A percentile compares a stretch with the other conserved stretches of the same genome.
These are phyloP conservation scores for Monosporascus sp. DNA, from an alignment of 2,329 filamentous ascomycete species.

Conservation along the genomic window DNA sequence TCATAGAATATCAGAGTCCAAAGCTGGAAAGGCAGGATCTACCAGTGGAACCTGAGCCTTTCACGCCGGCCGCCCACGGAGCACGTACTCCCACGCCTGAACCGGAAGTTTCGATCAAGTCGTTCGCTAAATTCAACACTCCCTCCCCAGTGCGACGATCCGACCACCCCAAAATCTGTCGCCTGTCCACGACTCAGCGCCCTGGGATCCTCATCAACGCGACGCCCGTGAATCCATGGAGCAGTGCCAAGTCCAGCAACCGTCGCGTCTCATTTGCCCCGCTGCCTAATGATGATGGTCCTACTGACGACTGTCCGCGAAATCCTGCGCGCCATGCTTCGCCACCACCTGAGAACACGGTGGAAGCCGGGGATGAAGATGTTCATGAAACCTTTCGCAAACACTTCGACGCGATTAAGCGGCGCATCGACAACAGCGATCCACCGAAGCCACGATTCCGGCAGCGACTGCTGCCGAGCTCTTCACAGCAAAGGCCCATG, in stretches of 20 bases:
- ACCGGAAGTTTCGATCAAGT: slow-evolving; percentile 42
- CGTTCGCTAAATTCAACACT: slow-evolving; percentile 48
- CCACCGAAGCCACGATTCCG: slow-evolving; percentile 11
- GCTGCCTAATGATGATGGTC: slow-evolving; percentile 20
- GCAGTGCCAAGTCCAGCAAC: slow-evolving; percentile 8
- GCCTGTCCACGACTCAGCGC: slow-evolving; percentile 4
- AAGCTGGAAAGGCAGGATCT: too few relatives aligned
- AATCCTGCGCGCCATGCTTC: slow-evolving; percentile 26
- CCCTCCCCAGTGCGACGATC: slow-evolving; percentile 37
- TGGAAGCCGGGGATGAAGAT: slow-evolving; percentile 26
- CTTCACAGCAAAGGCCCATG: slow-evolving; percentile 33
- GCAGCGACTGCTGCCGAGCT: slow-evolving; percentile 34
- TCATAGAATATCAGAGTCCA: too few relatives aligned
- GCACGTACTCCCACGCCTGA: slow-evolving; percentile 36
- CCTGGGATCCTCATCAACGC: slow-evolving; percentile 17
- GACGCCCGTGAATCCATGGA: slow-evolving; percentile 9
- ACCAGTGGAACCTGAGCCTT: too few relatives aligned
- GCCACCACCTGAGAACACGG: slow-evolving; percentile 36
- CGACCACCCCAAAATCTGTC: slow-evolving; percentile 4
- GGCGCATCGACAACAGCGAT: slow-evolving; percentile 21
- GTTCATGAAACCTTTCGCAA: slow-evolving; percentile 34
- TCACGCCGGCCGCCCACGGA: slow-evolving; percentile 22
- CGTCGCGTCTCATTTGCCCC: slow-evolving; percentile 31
- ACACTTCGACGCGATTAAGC: slow-evolving; percentile 43
- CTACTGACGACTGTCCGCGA: slow-evolving; percentile 9